Evolutionary conservation across 1,284 basidiomycete species (phyloP), one percentile per base, ranked within the genome.

Genomic region (Leccinum solheimii): DNA sequence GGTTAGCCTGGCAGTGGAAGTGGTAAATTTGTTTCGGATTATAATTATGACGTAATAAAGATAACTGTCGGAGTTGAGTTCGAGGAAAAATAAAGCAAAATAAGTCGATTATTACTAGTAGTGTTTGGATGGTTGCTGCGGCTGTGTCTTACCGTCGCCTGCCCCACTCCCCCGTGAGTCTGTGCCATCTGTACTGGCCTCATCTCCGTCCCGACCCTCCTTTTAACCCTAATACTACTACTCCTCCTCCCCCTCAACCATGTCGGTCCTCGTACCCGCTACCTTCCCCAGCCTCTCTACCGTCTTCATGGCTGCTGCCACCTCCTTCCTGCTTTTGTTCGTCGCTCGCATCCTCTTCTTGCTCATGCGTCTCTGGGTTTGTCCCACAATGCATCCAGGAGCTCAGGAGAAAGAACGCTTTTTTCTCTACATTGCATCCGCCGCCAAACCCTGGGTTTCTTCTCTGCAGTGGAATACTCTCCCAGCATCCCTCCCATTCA

Each of bases 241-340:
- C 16, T 30, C 55, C 36, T 26, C 59, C 27, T 19, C 10, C 16
- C 1, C 32, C 14, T 10, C 14, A 50, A 57, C 57, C 58, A 73
- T 73, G 72, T 73, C 72, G 36, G 70, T 76, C 50, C 72, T 76
- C 57, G 66, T 76, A 53, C 64, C 63, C 26, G 65, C 72, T 55
- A 70, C 71, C 58, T 72, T 64, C n/a, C 72, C 72, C 45, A 66
- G 62, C 51, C 60, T 76, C n/a, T 66, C 74, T 11, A 56, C 70
- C 58, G 56, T 76, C 11, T 72, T 73, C 63, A 72, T 76, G 71
- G 73, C 72, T 1, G 72, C 69, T 21, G 62, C 65, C 8, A 65
- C 68, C 4, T 75, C 72, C 9, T 30, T 64, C 16, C 16, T 76
- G 13, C 68, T 76, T 55, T 30, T 73, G 19, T 43, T 73, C 32